Evolutionary conservation across 2,329 filamentous ascomycete genomes (phyloP).

Genomic region (Aspergillus candidus): DNA sequence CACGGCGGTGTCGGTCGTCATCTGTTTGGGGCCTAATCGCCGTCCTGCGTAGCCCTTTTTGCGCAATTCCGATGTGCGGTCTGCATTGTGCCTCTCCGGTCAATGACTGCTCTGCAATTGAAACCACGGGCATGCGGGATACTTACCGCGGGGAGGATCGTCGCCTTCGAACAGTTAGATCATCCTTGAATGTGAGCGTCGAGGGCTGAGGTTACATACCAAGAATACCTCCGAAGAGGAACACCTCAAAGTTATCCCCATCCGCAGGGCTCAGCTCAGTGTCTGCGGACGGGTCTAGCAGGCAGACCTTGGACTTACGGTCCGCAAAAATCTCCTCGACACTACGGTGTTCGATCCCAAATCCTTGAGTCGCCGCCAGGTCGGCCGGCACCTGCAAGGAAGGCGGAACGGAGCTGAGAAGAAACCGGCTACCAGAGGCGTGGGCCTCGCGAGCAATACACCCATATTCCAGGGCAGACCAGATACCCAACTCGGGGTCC

Average conservation of each 20-base stretch:
- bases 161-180: conserved; percentile 58
- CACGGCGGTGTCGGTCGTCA: conserved; percentile 97
- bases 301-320: conserved; percentile 70
- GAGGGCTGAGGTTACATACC: conserved; percentile 49
- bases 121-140: background rate
- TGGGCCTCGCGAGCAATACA: conserved; percentile 78
- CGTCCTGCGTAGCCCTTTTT: conserved; percentile 89
- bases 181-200: no score
- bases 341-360: conserved; percentile 67
- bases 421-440: conserved; percentile 61
- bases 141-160: conserved; percentile 81
- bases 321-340: conserved; percentile 75
- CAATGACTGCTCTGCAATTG: background rate
- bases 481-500: conserved; percentile 85
- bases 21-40: conserved; percentile 83
- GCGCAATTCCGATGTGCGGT: conserved; percentile 90
- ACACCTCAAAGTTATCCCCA: conserved; percentile 75
- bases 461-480: conserved; percentile 90
- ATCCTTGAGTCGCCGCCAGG: conserved; percentile 55
- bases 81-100: conserved; percentile 60
- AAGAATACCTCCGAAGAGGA: conserved; percentile 92
- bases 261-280: conserved; percentile 80
- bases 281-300: conserved; percentile 78
- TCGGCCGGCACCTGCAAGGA: conserved; percentile 55
- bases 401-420: conserved; percentile 72